Base-by-base conservation (phyloP, 345 rosid genomes). In the Dovyalis caffra region DNA sequence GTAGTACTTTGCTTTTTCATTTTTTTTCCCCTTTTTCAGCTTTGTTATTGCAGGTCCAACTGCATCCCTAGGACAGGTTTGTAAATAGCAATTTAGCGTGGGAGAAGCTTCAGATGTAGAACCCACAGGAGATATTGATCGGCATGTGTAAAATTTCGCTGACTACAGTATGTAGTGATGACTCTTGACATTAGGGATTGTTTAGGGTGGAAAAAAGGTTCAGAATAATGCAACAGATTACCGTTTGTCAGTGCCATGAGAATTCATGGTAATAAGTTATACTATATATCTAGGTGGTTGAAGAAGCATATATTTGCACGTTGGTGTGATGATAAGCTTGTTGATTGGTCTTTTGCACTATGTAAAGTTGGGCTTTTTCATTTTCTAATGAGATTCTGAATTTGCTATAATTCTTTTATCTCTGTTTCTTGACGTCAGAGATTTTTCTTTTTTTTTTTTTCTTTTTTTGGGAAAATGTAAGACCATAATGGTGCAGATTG, bases 81-180 rank as follows among this genome's bases (percentile, higher is more conserved):
- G 82, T 75, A 80, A 25, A 83, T 77, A 80, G 73, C 74, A 66
- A 71, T 63, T 67, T 58, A 64, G 73, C 73, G 29, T 70, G 35
- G 77, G 51, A 58, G 65, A 73, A 64, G 69, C 64, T 60, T 72
- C 37, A 25, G 66, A 66, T 35, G 21, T 21, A 63, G 66, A 69
- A 58, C 25, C n/a, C 26, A 35, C 33, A 26, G 76, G 66, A 62
- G 74, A 61, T 70, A 70, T 33, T 61, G 12, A 71, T 72, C 45
- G 74, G 69, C 61, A 28, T 72, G 51, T 78, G 77, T 82, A 68
- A 68, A 72, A 72, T 63, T 67, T 71, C 16, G 29, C 72, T 64
- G 40, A 74, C 72, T 47, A 21, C 58, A 56, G 31, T 1, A 51
- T 77, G 58, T 71, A 71, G 58, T 21, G 18, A 56, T 74, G 32